Evolutionary conservation across 108 stramenopile genomes (phyloP).

Genomic region (Cyclotella kingstonii): DNA sequence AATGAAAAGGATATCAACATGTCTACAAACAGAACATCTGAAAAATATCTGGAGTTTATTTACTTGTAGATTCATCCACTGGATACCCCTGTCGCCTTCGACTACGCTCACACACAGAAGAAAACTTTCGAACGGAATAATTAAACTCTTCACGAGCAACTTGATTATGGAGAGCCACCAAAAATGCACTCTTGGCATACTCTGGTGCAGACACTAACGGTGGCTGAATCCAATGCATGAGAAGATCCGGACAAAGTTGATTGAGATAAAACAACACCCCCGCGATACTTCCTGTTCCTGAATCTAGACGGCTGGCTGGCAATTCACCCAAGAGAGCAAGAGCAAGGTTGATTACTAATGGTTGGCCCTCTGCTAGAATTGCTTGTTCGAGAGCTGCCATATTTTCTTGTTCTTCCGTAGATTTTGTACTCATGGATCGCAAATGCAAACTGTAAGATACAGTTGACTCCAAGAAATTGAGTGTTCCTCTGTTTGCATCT

Average conservation of each 20-base stretch:
- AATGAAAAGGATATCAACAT: too few relatives aligned
- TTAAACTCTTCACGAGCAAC: constrained; percentile 74
- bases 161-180: constrained; percentile 50
- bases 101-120: constrained; percentile 58
- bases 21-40: too few relatives aligned
- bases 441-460: constrained; percentile 62
- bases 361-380: constrained; percentile 58
- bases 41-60: not conserved
- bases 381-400: constrained; percentile 58
- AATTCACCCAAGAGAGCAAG: constrained; percentile 76
- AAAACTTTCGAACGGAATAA: constrained; percentile 62
- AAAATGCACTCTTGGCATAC: constrained; percentile 53
- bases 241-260: constrained; percentile 50
- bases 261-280: constrained; percentile 83
- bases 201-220: constrained; percentile 61
- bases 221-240: constrained; percentile 69
- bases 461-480: constrained; percentile 73
- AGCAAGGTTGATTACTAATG: constrained; percentile 65
- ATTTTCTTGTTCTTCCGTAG: constrained; percentile 37
- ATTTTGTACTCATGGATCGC: constrained; percentile 31
- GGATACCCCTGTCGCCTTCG: constrained; percentile 40
- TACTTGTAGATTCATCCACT: constrained; percentile 8
- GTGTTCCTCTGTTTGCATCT: constrained; percentile 84
- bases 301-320: constrained; percentile 66
- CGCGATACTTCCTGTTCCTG: constrained; percentile 64